Evolutionary conservation across 2,329 filamentous ascomycete genomes (phyloP).

Genomic region (Trichoderma polysporum): DNA sequence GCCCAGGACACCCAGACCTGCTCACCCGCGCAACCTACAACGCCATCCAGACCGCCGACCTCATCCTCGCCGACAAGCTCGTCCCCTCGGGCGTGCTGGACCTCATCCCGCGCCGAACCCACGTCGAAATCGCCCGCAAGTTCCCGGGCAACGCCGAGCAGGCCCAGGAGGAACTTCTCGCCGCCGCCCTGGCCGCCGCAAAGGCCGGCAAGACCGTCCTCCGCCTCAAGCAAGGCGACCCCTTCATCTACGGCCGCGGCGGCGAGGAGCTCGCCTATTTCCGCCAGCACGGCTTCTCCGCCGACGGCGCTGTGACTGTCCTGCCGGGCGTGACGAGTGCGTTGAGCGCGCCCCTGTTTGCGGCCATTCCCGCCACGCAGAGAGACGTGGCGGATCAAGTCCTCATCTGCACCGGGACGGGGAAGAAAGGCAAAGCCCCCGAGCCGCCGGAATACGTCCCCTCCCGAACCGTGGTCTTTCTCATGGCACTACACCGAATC

Average conservation of each 20-base stretch:
- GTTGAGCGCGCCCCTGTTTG: conserved; percentile 83
- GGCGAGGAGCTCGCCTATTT: conserved; percentile 92
- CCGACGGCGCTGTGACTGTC: conserved; percentile 65
- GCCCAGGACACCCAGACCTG: conserved; percentile 88
- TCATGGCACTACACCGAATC: conserved; percentile 93
- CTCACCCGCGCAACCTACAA: conserved; percentile 80
- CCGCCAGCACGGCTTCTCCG: conserved; percentile 36
- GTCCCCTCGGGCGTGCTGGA: conserved; percentile 82
- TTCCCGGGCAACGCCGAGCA: conserved; percentile 96
- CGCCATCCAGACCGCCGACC: conserved; percentile 70
- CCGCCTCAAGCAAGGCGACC: conserved; percentile 92
- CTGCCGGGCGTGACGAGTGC: conserved; percentile 90
- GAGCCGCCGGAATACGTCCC: conserved; percentile 75
- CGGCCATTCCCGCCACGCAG: conserved; percentile 83
- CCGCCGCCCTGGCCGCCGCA: conserved; percentile 69
- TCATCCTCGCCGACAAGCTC: conserved; percentile 84
- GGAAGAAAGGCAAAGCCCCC: conserved; percentile 81
- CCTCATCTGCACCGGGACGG: conserved; percentile 93
- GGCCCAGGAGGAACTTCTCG: conserved; percentile 85
- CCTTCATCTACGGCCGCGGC: conserved; percentile 92
- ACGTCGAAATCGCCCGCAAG: conserved; percentile 89
- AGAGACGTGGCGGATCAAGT: conserved; percentile 89
- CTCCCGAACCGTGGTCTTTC: conserved; percentile 81
- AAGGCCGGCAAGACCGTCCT: conserved; percentile 73
- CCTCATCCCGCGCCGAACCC: conserved; percentile 84